Evolutionary conservation across 345 rosid species (phyloP).

Genomic region (Stellera chamaejasme): DNA sequence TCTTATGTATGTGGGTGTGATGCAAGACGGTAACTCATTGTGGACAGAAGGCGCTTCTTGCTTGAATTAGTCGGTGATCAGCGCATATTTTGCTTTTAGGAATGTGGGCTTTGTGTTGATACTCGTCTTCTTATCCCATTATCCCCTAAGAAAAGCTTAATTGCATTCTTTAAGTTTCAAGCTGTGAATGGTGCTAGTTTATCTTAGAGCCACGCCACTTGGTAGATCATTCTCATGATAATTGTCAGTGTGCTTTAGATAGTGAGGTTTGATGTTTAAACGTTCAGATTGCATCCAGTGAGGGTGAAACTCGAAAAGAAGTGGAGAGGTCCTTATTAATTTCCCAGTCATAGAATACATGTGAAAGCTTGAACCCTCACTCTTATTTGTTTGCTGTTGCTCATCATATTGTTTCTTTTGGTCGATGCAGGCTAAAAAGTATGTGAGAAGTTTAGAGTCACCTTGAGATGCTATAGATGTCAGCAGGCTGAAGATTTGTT

Average conservation of each 20-base stretch:
- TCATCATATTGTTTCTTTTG: background rate
- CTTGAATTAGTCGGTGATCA: too few relatives aligned
- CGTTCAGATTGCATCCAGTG: background rate
- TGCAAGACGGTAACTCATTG: too few relatives aligned
- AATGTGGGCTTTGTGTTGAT: too few relatives aligned
- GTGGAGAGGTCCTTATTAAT: too few relatives aligned
- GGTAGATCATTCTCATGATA: too few relatives aligned
- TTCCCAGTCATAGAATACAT: background rate
- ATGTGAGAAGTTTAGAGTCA: conserved; percentile 43
- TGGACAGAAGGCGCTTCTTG: too few relatives aligned
- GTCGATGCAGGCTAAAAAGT: conserved; percentile 49
- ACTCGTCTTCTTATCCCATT: too few relatives aligned
- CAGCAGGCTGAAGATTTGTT: conserved; percentile 6
- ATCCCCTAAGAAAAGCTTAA: too few relatives aligned
- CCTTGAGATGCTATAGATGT: conserved; percentile 17
- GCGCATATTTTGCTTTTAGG: too few relatives aligned
- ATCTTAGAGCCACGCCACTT: too few relatives aligned
- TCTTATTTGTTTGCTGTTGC: background rate
- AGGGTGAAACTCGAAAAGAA: background rate
- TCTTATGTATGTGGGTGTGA: background rate
- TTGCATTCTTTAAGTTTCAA: too few relatives aligned
- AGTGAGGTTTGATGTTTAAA: background rate
- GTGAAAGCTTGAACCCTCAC: background rate
- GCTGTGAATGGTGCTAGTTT: too few relatives aligned
- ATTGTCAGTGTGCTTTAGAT: background rate